A percentile compares a stretch with the other conserved stretches of the same genome.
phyloP scores from a whole-genome alignment of 768 basidiomycete species.

The Rhodotorula graminis region DNA sequence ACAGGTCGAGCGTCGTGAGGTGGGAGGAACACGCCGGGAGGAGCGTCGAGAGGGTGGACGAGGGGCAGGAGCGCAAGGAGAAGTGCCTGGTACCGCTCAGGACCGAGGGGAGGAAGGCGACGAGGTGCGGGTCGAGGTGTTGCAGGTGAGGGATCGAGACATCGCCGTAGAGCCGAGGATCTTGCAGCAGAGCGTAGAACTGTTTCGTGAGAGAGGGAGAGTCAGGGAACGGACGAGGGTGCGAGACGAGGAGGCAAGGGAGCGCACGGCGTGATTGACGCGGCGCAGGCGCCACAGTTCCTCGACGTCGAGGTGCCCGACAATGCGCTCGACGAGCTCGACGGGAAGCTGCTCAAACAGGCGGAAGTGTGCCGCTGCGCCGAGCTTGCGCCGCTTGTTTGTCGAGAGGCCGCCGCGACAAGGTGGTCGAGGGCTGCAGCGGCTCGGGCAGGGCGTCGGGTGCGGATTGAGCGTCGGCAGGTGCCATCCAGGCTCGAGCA shows the following conservation, averaged over 20 bases:
- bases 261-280: not conserved
- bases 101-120: not conserved
- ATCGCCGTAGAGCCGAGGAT: not conserved
- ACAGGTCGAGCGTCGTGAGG: slow-evolving; percentile 3
- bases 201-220: not conserved
- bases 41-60: not conserved
- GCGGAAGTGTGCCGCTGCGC: not conserved
- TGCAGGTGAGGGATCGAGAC: not conserved
- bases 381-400: not conserved
- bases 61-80: not conserved
- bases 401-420: no score
- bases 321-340: slow-evolving; percentile 1
- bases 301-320: not conserved
- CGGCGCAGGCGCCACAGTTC: not conserved
- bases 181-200: not conserved
- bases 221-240: not conserved
- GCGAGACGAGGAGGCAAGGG: not conserved
- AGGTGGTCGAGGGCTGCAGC: no score
- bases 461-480: no score
- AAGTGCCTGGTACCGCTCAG: not conserved
- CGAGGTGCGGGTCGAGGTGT: not conserved
- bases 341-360: not conserved
- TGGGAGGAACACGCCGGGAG: not conserved
- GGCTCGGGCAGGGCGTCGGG: no score
- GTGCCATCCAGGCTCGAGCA: no score